Base-by-base conservation (phyloP, 2,329 filamentous ascomycete species). In the Thielaviopsis euricoi region DNA sequence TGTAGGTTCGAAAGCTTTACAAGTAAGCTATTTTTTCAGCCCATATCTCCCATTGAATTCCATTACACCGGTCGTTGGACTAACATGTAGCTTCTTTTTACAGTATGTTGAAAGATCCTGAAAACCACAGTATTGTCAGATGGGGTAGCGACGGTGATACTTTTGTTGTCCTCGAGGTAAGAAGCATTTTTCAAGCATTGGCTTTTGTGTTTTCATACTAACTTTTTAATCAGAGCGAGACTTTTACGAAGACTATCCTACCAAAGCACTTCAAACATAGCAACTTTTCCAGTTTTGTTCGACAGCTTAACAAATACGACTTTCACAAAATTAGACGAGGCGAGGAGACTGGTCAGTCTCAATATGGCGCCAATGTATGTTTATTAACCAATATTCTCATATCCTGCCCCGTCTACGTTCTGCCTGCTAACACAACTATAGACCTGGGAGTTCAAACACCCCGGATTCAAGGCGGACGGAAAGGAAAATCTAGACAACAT, bases 191-290 rank as follows among this genome's bases (percentile, higher is more conserved):
- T 33, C 61, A n/a, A n/a, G n/a, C n/a, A 50, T 33, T 53, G 58
- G 5, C 12, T 33, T 33, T 33, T 10, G 29, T 6, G 29, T 33
- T 33, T 26, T 21, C 51, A 52, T 40, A 53, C 55, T 51, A 17
- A 55, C 21, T 19, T 10, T 33, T 25, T 21, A 52, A 53, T 19
- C 69, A 96, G 91, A 95, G 94, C 70, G 91, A 97, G 70, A 95
- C 95, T 70, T 98, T 98, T 67, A 97, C 93, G 22, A 95, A 96
- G 70, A 86, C 87, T 46, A 95, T 98, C 65, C 81, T 98, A 17
- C 93, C 93, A 2, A 96, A 97, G 69, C 89, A 97, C 67, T 98
- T 98, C 77, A 98, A 98, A 72, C 93, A 97, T 73, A 95, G 89
- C 79, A 96, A 96, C 70, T 96, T 96, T 74, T 90, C 90, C 33